Evolutionary conservation across 768 basidiomycete species (phyloP).

Genomic region (Sistotremastrum niveocremeum): DNA sequence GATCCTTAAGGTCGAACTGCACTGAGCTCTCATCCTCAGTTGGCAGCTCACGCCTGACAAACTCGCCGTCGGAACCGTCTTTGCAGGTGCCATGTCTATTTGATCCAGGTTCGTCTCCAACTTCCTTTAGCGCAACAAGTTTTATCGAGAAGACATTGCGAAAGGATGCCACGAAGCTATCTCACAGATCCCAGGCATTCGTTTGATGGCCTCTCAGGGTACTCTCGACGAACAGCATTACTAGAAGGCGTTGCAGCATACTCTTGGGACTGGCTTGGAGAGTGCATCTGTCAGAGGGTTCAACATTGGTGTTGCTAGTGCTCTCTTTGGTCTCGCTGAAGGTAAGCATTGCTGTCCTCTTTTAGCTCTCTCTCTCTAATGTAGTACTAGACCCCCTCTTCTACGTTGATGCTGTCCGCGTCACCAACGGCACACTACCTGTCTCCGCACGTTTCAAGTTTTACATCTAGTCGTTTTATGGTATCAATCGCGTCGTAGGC

Average conservation of each 20-base stretch:
- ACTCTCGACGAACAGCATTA: conserved; percentile 55
- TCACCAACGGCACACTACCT: conserved; percentile 66
- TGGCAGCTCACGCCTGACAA: conserved; percentile 94
- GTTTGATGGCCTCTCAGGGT: conserved; percentile 72
- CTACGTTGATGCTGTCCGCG: conserved; percentile 79
- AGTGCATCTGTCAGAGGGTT: conserved; percentile 85
- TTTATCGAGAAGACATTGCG: conserved; percentile 73
- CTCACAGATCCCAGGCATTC: conserved; percentile 72
- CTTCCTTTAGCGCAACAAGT: conserved; percentile 71
- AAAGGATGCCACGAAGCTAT: conserved; percentile 78
- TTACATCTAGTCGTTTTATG: conserved; percentile 88
- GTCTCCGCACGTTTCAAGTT: conserved; percentile 80
- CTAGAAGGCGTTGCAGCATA: conserved; percentile 41
- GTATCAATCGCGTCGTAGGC: conserved; percentile 85
- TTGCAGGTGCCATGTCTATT: conserved; percentile 56
- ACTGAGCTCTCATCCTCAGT: conserved; percentile 82
- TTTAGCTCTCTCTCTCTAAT: neutral
- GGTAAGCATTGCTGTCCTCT: conserved; percentile 15
- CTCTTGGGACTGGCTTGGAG: conserved; percentile 51
- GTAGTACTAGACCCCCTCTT: conserved; percentile 56
- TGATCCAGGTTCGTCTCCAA: conserved; percentile 58
- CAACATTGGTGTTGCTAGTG: conserved; percentile 66
- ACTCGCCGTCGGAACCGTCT: conserved; percentile 74
- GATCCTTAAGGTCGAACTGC: conserved; percentile 73
- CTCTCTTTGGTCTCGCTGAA: conserved; percentile 79